phyloP scores from a whole-genome alignment of 2,329 filamentous ascomycete genomes.

The Macroventuria anomochaeta region DNA sequence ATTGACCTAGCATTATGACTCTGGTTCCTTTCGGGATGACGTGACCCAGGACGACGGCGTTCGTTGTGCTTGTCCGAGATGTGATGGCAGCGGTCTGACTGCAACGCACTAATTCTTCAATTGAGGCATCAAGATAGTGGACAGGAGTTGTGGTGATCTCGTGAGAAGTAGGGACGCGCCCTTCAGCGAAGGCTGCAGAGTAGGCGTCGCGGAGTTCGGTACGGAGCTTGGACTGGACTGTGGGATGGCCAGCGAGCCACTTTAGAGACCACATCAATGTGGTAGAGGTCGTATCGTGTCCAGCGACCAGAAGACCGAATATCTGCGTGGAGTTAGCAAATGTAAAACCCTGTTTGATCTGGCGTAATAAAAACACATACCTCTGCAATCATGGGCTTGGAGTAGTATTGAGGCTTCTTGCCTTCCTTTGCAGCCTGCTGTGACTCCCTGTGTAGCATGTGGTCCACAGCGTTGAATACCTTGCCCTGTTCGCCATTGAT shows the following conservation, averaged over 20 bases:
- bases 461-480: slow-evolving; percentile 19
- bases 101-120: slow-evolving; percentile 52
- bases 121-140: slow-evolving; percentile 53
- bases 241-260: slow-evolving; percentile 44
- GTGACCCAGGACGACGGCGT: slow-evolving; percentile 53
- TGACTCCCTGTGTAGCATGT: slow-evolving; percentile 19
- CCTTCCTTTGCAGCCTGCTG: slow-evolving; percentile 9
- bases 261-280: slow-evolving; percentile 53
- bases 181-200: slow-evolving; percentile 18
- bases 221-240: slow-evolving; percentile 48
- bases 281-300: slow-evolving; percentile 56
- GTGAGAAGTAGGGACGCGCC: slow-evolving; percentile 33
- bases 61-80: slow-evolving; percentile 42
- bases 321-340: slow-evolving; percentile 26
- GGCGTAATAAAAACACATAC: not conserved
- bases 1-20: slow-evolving; percentile 36
- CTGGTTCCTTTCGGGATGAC: slow-evolving; percentile 50
- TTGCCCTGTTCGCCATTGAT: slow-evolving; percentile 3
- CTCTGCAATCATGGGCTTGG: slow-evolving; percentile 15
- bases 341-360: not conserved
- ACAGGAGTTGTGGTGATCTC: slow-evolving; percentile 43
- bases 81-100: slow-evolving; percentile 32
- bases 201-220: slow-evolving; percentile 37
- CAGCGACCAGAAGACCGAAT: slow-evolving; percentile 49
- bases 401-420: slow-evolving; percentile 9